Conservation (phyloP, 2,329 filamentous ascomycete species). For the Simplicillium aogashimaense region DNA sequence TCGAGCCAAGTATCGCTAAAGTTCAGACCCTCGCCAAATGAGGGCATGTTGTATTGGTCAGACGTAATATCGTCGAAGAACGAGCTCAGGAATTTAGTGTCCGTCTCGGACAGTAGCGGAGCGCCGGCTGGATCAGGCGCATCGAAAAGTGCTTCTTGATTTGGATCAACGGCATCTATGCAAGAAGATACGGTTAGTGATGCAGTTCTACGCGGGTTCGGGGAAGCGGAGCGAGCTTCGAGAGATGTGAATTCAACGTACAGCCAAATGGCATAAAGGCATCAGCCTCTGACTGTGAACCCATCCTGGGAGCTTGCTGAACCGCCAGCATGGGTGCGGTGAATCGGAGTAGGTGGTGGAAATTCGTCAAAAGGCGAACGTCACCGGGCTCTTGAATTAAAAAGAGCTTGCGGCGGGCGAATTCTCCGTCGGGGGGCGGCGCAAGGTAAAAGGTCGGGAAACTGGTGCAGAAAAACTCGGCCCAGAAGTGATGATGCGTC, state of each 20-base stretch:
- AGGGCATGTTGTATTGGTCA: slow-evolving; percentile 36
- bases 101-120: slow-evolving; percentile 53
- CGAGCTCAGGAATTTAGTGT: slow-evolving; percentile 45
- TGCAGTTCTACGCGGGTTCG: not conserved
- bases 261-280: slow-evolving; percentile 56
- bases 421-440: no score
- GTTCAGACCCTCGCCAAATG: slow-evolving; percentile 40
- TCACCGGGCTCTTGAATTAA: no score
- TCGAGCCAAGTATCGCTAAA: slow-evolving; percentile 45
- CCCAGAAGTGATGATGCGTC: no score
- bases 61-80: slow-evolving; percentile 48
- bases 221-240: slow-evolving; percentile 6
- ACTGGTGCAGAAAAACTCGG: no score
- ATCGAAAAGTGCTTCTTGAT: slow-evolving; percentile 36
- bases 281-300: slow-evolving; percentile 43
- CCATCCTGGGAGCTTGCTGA: slow-evolving; percentile 45
- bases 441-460: no score
- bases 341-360: slow-evolving; percentile 4
- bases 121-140: slow-evolving; percentile 56
- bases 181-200: not conserved
- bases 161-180: slow-evolving; percentile 33
- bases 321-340: slow-evolving; percentile 46
- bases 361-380: not conserved
- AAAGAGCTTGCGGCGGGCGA: no score
- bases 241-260: slow-evolving; percentile 29